These are phyloP conservation scores for Heliophila coronopifolia DNA, from an alignment of 441 rosid genomes.

Conservation along the genomic window DNA sequence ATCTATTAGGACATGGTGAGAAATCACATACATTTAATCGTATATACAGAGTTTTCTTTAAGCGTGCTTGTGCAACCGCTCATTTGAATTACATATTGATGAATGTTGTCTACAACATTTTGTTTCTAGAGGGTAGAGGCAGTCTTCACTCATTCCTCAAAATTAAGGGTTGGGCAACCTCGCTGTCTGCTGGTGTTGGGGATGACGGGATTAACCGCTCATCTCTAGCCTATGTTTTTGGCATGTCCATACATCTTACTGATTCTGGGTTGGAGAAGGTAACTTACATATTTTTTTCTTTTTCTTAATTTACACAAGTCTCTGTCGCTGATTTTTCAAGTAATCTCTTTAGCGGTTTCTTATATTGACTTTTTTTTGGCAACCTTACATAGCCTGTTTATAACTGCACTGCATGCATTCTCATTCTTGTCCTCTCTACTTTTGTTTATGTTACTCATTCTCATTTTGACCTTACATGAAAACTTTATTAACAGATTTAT, in stretches of 20 bases:
- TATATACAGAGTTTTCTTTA: background rate
- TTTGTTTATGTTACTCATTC: constrained; percentile 14
- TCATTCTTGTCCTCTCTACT: constrained; percentile 2
- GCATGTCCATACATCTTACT: constrained; percentile 82
- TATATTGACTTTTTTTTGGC: background rate
- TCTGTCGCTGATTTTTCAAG: constrained; percentile 5
- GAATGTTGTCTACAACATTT: constrained; percentile 18
- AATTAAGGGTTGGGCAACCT: constrained; percentile 80
- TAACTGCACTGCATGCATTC: constrained; percentile 4
- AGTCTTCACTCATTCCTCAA: constrained; percentile 80
- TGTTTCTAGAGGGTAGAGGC: constrained; percentile 87
- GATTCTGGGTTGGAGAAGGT: constrained; percentile 94
- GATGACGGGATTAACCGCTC: constrained; percentile 88
- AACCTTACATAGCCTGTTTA: background rate
- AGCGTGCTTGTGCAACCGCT: constrained; percentile 4
- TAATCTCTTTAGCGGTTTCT: background rate
- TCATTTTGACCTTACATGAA: background rate
- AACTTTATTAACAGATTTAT: constrained; percentile 48
- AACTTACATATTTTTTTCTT: background rate
- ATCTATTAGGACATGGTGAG: constrained; percentile 88
- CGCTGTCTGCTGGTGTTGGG: constrained; percentile 89
- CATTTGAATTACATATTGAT: constrained; percentile 5
- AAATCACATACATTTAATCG: constrained; percentile 8
- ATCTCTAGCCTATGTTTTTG: constrained; percentile 76
- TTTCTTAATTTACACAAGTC: background rate